Base-by-base conservation (phyloP, 192 early-diverging fungal species). In the Backusella westeae region DNA sequence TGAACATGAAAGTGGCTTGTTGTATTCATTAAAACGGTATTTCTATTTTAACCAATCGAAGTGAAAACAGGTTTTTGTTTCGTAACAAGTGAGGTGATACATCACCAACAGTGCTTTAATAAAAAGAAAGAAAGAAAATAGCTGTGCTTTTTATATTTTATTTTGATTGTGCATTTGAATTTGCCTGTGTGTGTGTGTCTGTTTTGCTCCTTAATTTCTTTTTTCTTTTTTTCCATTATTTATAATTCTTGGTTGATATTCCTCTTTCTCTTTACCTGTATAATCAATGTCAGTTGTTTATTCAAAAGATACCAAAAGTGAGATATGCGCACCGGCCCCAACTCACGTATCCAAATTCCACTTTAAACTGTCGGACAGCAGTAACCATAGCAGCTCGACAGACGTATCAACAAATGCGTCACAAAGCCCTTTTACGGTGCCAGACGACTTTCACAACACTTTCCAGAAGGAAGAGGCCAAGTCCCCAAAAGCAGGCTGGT, bases 401-500 rank as follows among this genome's bases (percentile, higher is more conserved):
- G 67, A 69, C 9, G 10, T 56, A 21, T 56, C 53, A 69, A 69
- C 35, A 44, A 44, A 44, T 17, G 42, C 42, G 12, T 44, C 15
- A 23, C 34, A 36, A 26, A 52, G 26, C 23, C 34, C 52, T 6
- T 73, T 73, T 73, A 73, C 56, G 2, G 72, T 73, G 0, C 72
- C 72, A 6, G 52, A 73, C 52, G 56, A 73, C 38, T 73, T 73
- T 38, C 46, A 73, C 14, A 35, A 34, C 0, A 4, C 72, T 59
- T 36, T 34, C n/a, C 53, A 56, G 35, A 73, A 32, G 6, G 35
- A 73, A 63, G 21, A 49, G 15, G 23, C 6, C 5, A 56, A 38
- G 10, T 35, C 46, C 12, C 49, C 52, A 17, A 80, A 80, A 71
- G 69, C 70, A 14, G 67, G 69, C 23, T 80, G 79, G 75, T 80